Conservation (phyloP, 2,329 filamentous ascomycete species). For the Diaporthe velutina region DNA sequence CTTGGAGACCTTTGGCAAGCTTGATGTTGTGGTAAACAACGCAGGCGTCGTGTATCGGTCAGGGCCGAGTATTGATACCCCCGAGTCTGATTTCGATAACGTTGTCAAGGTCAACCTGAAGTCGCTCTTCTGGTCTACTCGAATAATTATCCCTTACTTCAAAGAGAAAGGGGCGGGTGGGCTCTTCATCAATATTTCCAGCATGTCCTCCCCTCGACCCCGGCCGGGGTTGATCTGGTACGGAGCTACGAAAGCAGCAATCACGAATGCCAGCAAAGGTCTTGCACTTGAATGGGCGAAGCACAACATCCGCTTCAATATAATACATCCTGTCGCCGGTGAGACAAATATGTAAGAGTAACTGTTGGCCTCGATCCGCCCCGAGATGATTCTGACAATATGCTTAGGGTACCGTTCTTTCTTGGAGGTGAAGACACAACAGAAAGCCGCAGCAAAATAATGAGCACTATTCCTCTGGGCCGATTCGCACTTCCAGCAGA, state of each 20-base stretch:
- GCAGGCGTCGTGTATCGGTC: not conserved
- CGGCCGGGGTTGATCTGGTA: not conserved
- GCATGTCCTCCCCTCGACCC: not conserved
- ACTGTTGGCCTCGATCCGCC: not conserved
- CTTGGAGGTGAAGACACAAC: not conserved
- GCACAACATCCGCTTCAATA: not conserved
- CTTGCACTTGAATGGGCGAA: not conserved
- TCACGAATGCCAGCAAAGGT: not conserved
- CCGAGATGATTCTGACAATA: not conserved
- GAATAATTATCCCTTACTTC: not conserved
- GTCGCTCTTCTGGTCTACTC: not conserved
- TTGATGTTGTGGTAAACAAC: conserved; percentile 39
- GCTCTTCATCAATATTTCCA: not conserved
- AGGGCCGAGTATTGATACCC: conserved; percentile 1
- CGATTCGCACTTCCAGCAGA: not conserved
- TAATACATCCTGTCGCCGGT: not conserved
- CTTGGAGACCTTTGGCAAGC: conserved; percentile 30
- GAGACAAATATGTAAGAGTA: not conserved
- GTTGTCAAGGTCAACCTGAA: conserved; percentile 2
- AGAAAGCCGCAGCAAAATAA: not conserved
- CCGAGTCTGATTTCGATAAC: not conserved
- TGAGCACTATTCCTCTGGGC: not conserved
- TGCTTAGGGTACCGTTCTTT: not conserved
- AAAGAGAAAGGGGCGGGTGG: not conserved
- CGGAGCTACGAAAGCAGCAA: not conserved